Conservation (phyloP, 257 asterid genomes). For the Petrea volubilis region DNA sequence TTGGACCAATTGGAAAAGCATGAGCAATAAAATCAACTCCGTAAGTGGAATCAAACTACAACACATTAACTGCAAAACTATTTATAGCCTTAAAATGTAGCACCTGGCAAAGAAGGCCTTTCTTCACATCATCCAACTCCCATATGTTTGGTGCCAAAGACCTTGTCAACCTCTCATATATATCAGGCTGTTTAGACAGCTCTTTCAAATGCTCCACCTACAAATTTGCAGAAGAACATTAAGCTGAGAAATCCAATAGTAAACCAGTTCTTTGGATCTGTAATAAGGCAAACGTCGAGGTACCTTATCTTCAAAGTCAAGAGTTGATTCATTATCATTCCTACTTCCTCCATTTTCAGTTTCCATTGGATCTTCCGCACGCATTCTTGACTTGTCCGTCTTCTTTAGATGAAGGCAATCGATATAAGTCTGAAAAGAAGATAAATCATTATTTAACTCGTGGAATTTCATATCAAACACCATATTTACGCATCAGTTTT, state of each 20-base stretch:
- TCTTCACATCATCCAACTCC: conserved; percentile 99
- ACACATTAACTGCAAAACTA: neutral
- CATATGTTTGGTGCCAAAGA: conserved; percentile 99
- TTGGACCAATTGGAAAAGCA: conserved; percentile 21
- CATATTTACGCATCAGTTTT: conserved; percentile 9
- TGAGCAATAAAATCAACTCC: conserved; percentile 17
- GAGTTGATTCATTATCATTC: conserved; percentile 44
- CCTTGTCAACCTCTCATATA: conserved; percentile 83
- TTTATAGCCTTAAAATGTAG: neutral
- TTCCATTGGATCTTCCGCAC: conserved; percentile 74
- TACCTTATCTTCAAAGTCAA: conserved; percentile 59
- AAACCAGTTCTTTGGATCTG: neutral
- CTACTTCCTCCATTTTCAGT: conserved; percentile 46
- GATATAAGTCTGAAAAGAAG: conserved; percentile 76
- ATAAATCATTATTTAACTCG: conserved; percentile 5
- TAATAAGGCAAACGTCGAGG: conserved; percentile 4
- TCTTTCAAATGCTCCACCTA: conserved; percentile 79
- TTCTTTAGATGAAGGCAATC: conserved; percentile 94
- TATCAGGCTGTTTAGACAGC: conserved; percentile 84
- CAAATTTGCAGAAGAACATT: conserved; percentile 23
- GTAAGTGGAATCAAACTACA: neutral
- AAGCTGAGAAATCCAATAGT: neutral
- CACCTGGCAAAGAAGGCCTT: conserved; percentile 99
- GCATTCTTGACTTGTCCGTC: conserved; percentile 87
- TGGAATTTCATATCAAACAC: conserved; percentile 3